Base-by-base conservation (phyloP, 192 early-diverging fungal genomes). In the Podochytrium sp. region DNA sequence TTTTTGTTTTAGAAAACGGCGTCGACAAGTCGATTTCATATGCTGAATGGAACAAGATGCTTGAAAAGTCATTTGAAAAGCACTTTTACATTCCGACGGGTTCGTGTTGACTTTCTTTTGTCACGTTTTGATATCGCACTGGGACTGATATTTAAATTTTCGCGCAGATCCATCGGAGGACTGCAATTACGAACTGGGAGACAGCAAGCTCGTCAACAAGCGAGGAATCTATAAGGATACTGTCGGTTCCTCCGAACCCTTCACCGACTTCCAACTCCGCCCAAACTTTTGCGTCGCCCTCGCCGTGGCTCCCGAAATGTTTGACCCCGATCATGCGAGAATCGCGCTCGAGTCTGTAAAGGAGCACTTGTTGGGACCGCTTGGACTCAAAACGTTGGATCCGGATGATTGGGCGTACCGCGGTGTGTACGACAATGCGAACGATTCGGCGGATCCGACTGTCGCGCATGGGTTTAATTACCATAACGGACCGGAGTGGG, bases 401-500 rank as follows among this genome's bases (percentile, higher is more conserved):
- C 98, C 96, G n/a, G 61, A 57, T 2, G 98, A 99, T 76, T 91
- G 88, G 85, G 90, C 87, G n/a, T 98, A 99, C 76, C 88, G 95
- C 34, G 95, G 94, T n/a, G 64, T 89, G 57, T 99, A 99, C 77
- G 90, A 97, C 78, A 99, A 99, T 77, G 82, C 83, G 50, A 91
- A 99, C 76, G 95, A 99, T 69, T 90, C 90, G 16, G 77, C 78
- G 50, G 96, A 99, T 68, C 79, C 89, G 7, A 81, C 89, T 12
- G 86, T 97, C 1, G 96, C 98, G 2, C 97, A 99, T 69, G 98
- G 98, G 23, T 92, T 93, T 80, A 99, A 99, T 75, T 99, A 99
- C 77, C 96, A 99, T 67, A 93, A 98, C 77, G 98, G 96, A 34
- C 95, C 95, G 60, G 98, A 99, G 90, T 99, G 98, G 98, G 83